phyloP scores from a whole-genome alignment of 345 rosid species.

The Tarenaya hassleriana region DNA sequence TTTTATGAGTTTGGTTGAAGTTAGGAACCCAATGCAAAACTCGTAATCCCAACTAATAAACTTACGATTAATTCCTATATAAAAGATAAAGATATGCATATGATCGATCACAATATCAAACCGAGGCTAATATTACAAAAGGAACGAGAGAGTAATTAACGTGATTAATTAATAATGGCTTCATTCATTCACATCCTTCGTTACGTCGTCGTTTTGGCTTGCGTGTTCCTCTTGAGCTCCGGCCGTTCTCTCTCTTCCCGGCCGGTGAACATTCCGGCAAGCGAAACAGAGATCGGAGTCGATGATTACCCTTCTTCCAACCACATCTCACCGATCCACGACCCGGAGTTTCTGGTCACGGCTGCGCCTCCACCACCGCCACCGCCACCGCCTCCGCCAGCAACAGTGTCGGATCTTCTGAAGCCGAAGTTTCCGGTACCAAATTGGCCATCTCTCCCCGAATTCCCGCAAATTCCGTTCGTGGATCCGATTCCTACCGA shows the following conservation, averaged over 20 bases:
- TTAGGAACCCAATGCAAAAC: conserved; percentile 31
- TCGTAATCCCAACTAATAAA: conserved; percentile 15
- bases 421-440: conserved; percentile 16
- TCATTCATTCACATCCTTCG: conserved; percentile 15
- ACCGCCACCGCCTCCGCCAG: conserved; percentile 13
- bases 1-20: conserved; percentile 20
- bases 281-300: conserved; percentile 18
- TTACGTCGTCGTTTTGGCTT: conserved; percentile 13
- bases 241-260: conserved; percentile 16
- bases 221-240: conserved; percentile 12
- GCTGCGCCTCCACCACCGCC: conserved; percentile 10
- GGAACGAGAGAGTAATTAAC: not conserved
- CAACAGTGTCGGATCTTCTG: conserved; percentile 7
- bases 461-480: conserved; percentile 22
- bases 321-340: conserved; percentile 26
- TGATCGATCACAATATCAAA: too few species aligned
- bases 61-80: not conserved
- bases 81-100: too few species aligned
- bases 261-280: conserved; percentile 13
- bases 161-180: conserved; percentile 11
- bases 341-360: conserved; percentile 21
- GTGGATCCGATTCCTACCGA: conserved; percentile 18
- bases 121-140: too few species aligned
- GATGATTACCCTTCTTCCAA: conserved; percentile 31
- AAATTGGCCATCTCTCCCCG: conserved; percentile 22